Evolutionary conservation across 306 rosid genomes (phyloP), one percentile per base, ranked within the genome.

Genomic region (Vigna reflexopilosa): DNA sequence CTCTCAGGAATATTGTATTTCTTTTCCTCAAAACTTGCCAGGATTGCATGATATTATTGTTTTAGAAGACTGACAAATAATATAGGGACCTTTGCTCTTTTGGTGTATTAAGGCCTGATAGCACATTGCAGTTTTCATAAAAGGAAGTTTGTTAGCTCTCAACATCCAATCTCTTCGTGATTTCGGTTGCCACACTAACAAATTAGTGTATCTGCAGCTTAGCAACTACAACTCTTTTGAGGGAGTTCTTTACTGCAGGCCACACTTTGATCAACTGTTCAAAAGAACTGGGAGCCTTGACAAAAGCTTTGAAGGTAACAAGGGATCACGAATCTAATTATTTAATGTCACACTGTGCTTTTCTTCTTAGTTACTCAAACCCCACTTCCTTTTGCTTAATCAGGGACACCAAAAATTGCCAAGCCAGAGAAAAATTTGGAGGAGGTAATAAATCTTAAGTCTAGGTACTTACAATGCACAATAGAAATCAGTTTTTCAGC

Each of bases 231-330:
- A 95, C 67, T 95, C 98, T 72, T 95, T 92, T 79, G 98, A 95
- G 89, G 98, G 98, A 73, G 98, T 95, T 28, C 93, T 92, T 55
- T 95, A 95, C 72, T 95, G 98, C 90, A 86, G 78, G 86, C 98
- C 98, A 64, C 98, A 95, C 85, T 95, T 92, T 40, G 98, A 95
- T 55, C 98, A 95, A 81, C 82, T 88, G 79, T 92, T 95, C 79
- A 95, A 95, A 83, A 95, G 98, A 88, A 95, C 98, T 47, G 98
- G 98, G 32, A 95, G 98, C 83, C 98, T 95, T 76, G 98, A 95
- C 45, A 95, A 95, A 83, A 95, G 98, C 85, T 95, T 95, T 69
- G 98, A 95, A 87, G 98, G 98, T 95, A 82, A 81, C 59, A 69
- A 42, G 44, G 12, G 59, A 63, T 61, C 36, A 69, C 50, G 54